Evolutionary conservation across 495 filamentous ascomycete species (phyloP).

Genomic region (Aspergillus asperescens): DNA sequence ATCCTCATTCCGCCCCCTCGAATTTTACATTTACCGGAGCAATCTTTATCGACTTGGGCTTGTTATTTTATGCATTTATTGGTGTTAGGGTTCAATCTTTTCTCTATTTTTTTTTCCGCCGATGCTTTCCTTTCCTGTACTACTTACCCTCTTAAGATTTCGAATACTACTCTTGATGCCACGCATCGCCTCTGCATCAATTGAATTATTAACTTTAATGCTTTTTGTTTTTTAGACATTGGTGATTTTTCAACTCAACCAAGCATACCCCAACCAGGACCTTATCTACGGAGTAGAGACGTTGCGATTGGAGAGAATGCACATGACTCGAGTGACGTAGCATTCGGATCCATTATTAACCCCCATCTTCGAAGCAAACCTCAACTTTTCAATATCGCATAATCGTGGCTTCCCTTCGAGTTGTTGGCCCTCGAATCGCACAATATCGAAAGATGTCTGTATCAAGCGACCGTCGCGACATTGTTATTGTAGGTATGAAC

Average conservation of each 20-base stretch:
- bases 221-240: too few relatives aligned
- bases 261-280: background rate
- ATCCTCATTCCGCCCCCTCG: background rate
- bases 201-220: background rate
- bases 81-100: slow-evolving; percentile 17
- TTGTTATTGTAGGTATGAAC: slow-evolving; percentile 62
- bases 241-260: too few relatives aligned
- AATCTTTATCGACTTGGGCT: background rate
- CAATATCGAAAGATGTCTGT: slow-evolving; percentile 33
- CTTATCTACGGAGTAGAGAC: background rate
- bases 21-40: background rate
- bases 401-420: slow-evolving; percentile 29
- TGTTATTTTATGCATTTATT: slow-evolving; percentile 22
- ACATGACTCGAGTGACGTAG: slow-evolving; percentile 30
- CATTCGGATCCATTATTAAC: background rate
- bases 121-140: background rate
- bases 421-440: slow-evolving; percentile 16
- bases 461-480: slow-evolving; percentile 48
- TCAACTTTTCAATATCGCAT: background rate
- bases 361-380: background rate
- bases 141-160: background rate
- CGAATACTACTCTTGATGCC: background rate
- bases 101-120: background rate
- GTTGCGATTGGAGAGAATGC: slow-evolving; percentile 12
- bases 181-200: background rate